phyloP scores from a whole-genome alignment of 202 grass and related monocot genomes.

The Panicum virgatum region DNA sequence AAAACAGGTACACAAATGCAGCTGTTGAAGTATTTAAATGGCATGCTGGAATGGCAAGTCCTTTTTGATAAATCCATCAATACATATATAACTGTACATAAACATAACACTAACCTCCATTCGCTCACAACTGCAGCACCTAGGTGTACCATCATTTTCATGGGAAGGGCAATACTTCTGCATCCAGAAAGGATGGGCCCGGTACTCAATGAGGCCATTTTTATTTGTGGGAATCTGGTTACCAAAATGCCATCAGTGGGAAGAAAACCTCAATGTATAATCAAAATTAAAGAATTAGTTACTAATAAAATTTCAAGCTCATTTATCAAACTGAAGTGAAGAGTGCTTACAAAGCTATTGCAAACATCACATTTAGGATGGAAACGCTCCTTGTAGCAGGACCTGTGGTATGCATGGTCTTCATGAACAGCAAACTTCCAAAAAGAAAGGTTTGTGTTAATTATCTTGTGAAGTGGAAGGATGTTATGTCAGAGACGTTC shows the following conservation, averaged over 20 bases:
- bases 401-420: slow-evolving; percentile 79
- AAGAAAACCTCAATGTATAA: slow-evolving; percentile 33
- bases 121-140: slow-evolving; percentile 90
- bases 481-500: slow-evolving; percentile 14
- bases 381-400: slow-evolving; percentile 78
- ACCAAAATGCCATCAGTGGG: slow-evolving; percentile 26
- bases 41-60: background rate
- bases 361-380: slow-evolving; percentile 98
- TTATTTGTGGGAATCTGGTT: slow-evolving; percentile 73
- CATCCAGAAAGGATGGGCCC: slow-evolving; percentile 87
- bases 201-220: slow-evolving; percentile 74
- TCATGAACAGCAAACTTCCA: slow-evolving; percentile 77
- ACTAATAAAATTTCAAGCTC: slow-evolving; percentile 15
- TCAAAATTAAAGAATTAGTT: background rate
- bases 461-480: slow-evolving; percentile 25
- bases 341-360: slow-evolving; percentile 77
- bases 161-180: slow-evolving; percentile 90
- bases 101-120: slow-evolving; percentile 70
- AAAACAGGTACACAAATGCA: slow-evolving; percentile 1
- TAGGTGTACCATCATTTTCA: slow-evolving; percentile 79
- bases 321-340: slow-evolving; percentile 20
- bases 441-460: slow-evolving; percentile 28
- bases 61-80: background rate
- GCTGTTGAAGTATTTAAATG: background rate
- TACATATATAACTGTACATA: slow-evolving; percentile 1